Evolutionary conservation across 1,284 basidiomycete genomes (phyloP).

Genomic region (Inonotus obliquus): DNA sequence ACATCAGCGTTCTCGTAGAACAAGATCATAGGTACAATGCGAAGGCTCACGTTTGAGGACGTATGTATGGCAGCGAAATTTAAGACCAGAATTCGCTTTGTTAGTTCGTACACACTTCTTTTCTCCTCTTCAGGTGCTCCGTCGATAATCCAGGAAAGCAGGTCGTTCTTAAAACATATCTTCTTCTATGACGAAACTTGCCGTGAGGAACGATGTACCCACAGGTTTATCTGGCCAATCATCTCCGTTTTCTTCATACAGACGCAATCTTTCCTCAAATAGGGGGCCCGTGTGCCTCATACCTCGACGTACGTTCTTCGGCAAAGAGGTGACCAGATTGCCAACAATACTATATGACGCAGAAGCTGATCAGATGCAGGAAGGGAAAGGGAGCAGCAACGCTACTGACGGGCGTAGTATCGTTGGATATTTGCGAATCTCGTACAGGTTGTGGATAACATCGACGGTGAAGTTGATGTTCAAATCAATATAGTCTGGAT

Average conservation of each 20-base stretch:
- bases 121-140: conserved; percentile 13
- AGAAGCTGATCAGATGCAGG: neutral
- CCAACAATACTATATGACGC: conserved; percentile 20
- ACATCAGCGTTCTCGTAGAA: conserved; percentile 18
- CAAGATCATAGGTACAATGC: conserved; percentile 19
- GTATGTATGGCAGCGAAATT: conserved; percentile 33
- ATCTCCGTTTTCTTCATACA: conserved; percentile 22
- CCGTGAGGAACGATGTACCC: neutral
- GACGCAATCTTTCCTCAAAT: conserved; percentile 23
- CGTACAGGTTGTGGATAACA: conserved; percentile 24
- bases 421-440: conserved; percentile 33
- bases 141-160: conserved; percentile 17
- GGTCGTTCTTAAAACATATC: conserved; percentile 22
- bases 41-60: conserved; percentile 23
- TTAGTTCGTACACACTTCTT: conserved; percentile 14
- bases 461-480: conserved; percentile 31
- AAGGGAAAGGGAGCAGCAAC: neutral
- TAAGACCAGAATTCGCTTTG: conserved; percentile 23
- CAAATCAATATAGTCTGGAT: conserved; percentile 36
- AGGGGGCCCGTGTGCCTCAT: conserved; percentile 23
- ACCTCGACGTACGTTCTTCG: conserved; percentile 11
- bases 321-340: conserved; percentile 16
- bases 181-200: conserved; percentile 27
- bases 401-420: conserved; percentile 25
- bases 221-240: conserved; percentile 25